These are phyloP conservation scores for Marchantia paleacea DNA, from an alignment of 225 moss, liverwort and hornwort species.

Conservation along the genomic window DNA sequence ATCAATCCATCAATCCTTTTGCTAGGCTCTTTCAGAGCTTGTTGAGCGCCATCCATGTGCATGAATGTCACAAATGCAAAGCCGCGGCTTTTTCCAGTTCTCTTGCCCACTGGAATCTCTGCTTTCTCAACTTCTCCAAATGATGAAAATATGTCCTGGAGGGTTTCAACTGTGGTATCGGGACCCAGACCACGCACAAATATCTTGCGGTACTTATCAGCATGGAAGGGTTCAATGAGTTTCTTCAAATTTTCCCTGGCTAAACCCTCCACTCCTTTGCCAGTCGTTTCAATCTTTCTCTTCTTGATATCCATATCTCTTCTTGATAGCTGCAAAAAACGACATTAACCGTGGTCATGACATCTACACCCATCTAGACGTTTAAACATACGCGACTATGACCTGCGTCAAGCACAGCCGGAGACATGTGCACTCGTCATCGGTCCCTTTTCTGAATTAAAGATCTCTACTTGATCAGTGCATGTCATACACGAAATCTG, in stretches of 20 bases:
- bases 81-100: constrained; percentile 90
- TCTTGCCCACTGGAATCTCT: constrained; percentile 90
- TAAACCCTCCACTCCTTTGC: constrained; percentile 48
- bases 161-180: constrained; percentile 89
- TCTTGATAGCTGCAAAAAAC: background rate
- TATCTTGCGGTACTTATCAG: constrained; percentile 87
- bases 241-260: constrained; percentile 93
- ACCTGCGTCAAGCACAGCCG: too few relatives aligned
- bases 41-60: constrained; percentile 92
- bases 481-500: too few relatives aligned
- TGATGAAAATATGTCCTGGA: constrained; percentile 72
- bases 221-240: constrained; percentile 85
- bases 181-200: constrained; percentile 92
- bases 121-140: constrained; percentile 96
- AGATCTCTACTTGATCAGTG: too few relatives aligned
- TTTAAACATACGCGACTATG: too few relatives aligned
- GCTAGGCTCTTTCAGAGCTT: constrained; percentile 89
- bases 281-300: constrained; percentile 72
- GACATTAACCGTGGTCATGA: too few relatives aligned
- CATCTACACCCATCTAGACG: too few relatives aligned
- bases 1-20: constrained; percentile 93
- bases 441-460: too few relatives aligned
- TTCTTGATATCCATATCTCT: constrained; percentile 90
- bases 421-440: too few relatives aligned
- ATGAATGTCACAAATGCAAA: constrained; percentile 92